Evolutionary conservation across 169 alveolate species (phyloP), one percentile per base, ranked within the genome.

Genomic region (Perkinsus olseni): DNA sequence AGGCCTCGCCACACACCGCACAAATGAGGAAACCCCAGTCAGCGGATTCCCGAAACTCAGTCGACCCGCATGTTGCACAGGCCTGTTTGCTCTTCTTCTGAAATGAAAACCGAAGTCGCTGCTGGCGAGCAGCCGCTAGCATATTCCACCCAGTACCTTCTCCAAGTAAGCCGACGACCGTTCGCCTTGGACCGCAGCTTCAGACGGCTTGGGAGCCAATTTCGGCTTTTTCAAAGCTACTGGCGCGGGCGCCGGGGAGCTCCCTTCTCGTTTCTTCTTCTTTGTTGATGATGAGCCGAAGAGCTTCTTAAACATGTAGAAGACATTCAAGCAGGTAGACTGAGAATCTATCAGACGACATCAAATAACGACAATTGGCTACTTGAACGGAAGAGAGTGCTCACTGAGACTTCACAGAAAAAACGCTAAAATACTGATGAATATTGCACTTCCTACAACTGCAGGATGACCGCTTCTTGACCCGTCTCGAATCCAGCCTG

Each of bases 1-100:
- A 62, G 28, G 82, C 82, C 34, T 62, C 82, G 36, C 82, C 82
- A 28, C 82, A 62, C 0, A 62, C 82, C 82, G 82, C 82, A 24
- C 82, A 62, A 13, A 62, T 62, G 82, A 62, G 82, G 17, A 6
- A 62, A 13, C 82, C 82, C 82, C 82, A 62, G 17, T 62, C 82
- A 4, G 82, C 82, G 31, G 82, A 13, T 24, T 62, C 82, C 31
- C 82, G 28, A 24, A 62, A 62, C 82, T 62, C 82, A 21, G 82
- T 62, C 82, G 82, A 62, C 31, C 82, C 82, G 17, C 82, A 62
- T 8, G 82, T 62, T 24, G 82, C 82, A 28, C 82, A 62, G 8
- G 82, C 82, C 82, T 62, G 82, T 24, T 62, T 62, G 82, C 82
- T 62, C 82, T 62, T 62, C 82, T 62, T 62, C 82, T 62, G 82